phyloP scores from a whole-genome alignment of 1,284 basidiomycete genomes.

The Ustilago hordei region DNA sequence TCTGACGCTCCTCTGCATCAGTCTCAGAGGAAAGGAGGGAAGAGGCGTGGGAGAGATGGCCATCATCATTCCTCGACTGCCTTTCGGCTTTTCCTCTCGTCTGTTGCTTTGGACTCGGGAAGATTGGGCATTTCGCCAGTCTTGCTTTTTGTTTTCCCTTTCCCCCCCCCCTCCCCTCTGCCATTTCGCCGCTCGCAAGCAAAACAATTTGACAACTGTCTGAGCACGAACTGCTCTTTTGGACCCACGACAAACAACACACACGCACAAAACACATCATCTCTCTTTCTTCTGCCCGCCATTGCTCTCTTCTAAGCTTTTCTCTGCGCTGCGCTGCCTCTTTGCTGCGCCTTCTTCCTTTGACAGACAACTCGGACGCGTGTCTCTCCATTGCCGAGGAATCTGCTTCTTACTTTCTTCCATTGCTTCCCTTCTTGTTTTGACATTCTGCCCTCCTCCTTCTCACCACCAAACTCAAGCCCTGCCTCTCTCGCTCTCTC shows the following conservation, averaged over 20 bases:
- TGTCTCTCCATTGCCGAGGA: slow-evolving; percentile 24
- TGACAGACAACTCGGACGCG: slow-evolving; percentile 16
- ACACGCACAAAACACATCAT: not conserved
- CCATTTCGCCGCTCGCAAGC: not conserved
- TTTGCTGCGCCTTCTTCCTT: not conserved
- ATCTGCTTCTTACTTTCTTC: slow-evolving; percentile 7
- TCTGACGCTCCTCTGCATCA: not conserved
- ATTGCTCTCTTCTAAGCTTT: not conserved
- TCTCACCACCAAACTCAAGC: not conserved
- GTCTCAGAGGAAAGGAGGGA: not conserved
- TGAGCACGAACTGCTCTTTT: not conserved
- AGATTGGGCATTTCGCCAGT: not conserved
- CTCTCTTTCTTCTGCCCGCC: not conserved
- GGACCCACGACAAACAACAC: slow-evolving; percentile 5
- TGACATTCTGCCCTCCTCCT: not conserved
- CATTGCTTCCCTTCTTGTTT: not conserved
- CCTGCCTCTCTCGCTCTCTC: not conserved
- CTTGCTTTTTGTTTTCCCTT: not conserved
- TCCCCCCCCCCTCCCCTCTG: not conserved
- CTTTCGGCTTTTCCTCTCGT: not conserved
- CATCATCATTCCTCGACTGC: not conserved
- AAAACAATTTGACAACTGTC: not conserved
- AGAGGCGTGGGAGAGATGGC: not conserved
- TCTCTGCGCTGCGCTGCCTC: slow-evolving; percentile 8
- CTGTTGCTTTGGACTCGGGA: slow-evolving; percentile 20